Percentiles rank a stretch among this genome's conserved stretches.
These are phyloP conservation scores for Choiromyces venosus DNA, from an alignment of 495 filamentous ascomycete genomes.

Conservation along the genomic window DNA sequence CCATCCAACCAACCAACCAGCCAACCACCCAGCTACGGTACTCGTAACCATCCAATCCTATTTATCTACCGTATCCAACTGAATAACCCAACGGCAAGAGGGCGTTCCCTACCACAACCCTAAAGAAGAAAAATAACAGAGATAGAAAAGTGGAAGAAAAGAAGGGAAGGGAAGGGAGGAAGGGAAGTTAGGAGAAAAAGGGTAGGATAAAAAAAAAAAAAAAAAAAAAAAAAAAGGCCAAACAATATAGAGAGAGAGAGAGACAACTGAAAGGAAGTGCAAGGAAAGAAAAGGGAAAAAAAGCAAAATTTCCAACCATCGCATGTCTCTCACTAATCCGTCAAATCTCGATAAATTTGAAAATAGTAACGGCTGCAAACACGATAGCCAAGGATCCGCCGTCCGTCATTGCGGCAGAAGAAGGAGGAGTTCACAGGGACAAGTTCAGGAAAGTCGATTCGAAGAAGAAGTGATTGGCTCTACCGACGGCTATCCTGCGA, in stretches of 20 bases:
- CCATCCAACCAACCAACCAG: background rate
- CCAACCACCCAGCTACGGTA: no score
- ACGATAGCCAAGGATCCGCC: conserved; percentile 20
- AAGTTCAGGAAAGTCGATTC: conserved; percentile 32
- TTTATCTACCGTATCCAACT: no score
- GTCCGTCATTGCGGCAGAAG: conserved; percentile 21
- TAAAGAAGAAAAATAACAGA: background rate
- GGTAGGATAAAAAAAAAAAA: background rate
- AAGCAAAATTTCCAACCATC: conserved; percentile 3
- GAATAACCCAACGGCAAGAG: background rate
- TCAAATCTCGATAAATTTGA: conserved; percentile 17
- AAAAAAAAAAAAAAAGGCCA: background rate
- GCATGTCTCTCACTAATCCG: conserved; percentile 25
- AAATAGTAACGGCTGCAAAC: conserved; percentile 25
- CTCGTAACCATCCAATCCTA: background rate
- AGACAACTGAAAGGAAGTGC: background rate
- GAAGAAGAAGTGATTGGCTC: conserved; percentile 21
- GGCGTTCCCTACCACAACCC: background rate
- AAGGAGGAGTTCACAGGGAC: conserved; percentile 7
- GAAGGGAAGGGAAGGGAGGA: background rate
- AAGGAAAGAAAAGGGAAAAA: background rate
- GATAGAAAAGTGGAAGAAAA: background rate
- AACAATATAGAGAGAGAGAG: no score
- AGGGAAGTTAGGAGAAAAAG: background rate
- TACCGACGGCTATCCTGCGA: conserved; percentile 16